Evolutionary conservation across 2,329 filamentous ascomycete genomes (phyloP), one percentile per base, ranked within the genome.

Genomic region (Thielaviopsis punctulata): DNA sequence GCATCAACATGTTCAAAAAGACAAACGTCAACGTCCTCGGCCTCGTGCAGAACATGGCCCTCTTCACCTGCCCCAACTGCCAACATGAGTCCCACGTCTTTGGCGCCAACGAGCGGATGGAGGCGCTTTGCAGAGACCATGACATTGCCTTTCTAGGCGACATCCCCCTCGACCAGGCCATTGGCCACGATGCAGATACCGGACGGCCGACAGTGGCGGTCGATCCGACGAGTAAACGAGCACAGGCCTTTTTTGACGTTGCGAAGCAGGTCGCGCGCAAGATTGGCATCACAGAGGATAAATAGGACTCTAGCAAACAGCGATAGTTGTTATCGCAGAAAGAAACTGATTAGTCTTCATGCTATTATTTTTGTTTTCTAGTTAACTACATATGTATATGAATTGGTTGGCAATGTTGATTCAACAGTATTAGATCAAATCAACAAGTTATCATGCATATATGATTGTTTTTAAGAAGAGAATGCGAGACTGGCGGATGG

Each of bases 141-240:
- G 75, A 76, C 0, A 78, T 96, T 50, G 75, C 83, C n/a, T 78
- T 95, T 57, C 68, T 98, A 2, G 90, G 86, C 1, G 85, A 95
- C 63, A 82, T 98, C 41, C 90, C 90, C 5, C 72, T 98, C 48
- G 86, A 96, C 64, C 80, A 84, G 3, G 79, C 73, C 49, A 93
- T 96, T 21, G 93, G 88, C 55, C 83, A 86, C 52, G 86, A 95
- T 65, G 87, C 86, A 1, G 87, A 95, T 65, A 71, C 76, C 19
- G 92, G 92, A 1, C 87, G 84, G 64, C 92, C 92, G 3, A 95
- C 89, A 1, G 85, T 96, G 0, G 87, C 95, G 2, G 77, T 86
- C 1, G 86, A 94, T 64, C 87, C 90, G 7, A 73, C 79, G 1
- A 88, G 86, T 59, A 73, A 77, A 27, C 77, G 86, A 58, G 82